These are phyloP conservation scores for Pseudogymnoascus sp. DNA, from an alignment of 2,329 filamentous ascomycete genomes.

Conservation along the genomic window DNA sequence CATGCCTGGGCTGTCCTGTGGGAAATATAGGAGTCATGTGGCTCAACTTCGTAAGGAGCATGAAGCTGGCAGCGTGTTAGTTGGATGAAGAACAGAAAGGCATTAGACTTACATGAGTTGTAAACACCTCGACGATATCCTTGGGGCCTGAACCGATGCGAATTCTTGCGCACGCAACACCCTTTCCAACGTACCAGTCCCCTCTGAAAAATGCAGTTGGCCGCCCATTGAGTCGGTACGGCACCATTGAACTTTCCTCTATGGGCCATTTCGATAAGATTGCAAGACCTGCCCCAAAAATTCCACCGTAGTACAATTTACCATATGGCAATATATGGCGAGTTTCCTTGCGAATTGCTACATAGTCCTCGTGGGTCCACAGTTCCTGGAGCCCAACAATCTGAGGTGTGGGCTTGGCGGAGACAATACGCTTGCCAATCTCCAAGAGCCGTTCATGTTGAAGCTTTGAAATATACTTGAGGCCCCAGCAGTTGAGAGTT, in stretches of 20 bases:
- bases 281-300: conserved; percentile 81
- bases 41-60: conserved; percentile 75
- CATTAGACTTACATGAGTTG: conserved; percentile 61
- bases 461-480: conserved; percentile 75
- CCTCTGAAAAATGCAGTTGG: conserved; percentile 91
- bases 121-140: conserved; percentile 81
- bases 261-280: conserved; percentile 92
- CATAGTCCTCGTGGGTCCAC: conserved; percentile 82
- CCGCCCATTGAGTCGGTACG: conserved; percentile 84
- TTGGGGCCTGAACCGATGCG: conserved; percentile 55
- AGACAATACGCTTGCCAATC: conserved; percentile 73
- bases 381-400: conserved; percentile 95
- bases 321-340: conserved; percentile 71
- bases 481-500: conserved; percentile 94
- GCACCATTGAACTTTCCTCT: conserved; percentile 76
- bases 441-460: conserved; percentile 71
- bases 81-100: neutral
- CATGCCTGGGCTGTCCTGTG: conserved; percentile 90
- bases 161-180: conserved; percentile 76
- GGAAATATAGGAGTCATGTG: conserved; percentile 77
- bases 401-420: conserved; percentile 59
- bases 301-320: conserved; percentile 87
- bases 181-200: conserved; percentile 95
- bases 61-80: conserved; percentile 47
- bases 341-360: conserved; percentile 66